Percentiles rank a stretch among this genome's conserved stretches.
These are phyloP conservation scores for Inga leiocalycina DNA, from an alignment of 306 rosid genomes.

Conservation along the genomic window DNA sequence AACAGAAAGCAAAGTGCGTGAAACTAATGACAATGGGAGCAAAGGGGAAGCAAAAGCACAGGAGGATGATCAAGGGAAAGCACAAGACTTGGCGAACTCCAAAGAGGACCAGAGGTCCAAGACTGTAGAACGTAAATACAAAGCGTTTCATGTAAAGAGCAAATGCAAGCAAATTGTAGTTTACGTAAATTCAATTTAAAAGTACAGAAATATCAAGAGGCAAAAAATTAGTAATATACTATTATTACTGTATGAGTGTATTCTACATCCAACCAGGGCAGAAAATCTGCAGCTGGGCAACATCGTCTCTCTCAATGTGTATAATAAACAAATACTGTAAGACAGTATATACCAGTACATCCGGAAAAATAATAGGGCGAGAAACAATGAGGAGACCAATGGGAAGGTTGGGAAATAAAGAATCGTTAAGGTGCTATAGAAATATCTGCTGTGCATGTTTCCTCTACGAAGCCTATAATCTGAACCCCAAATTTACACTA, in stretches of 20 bases:
- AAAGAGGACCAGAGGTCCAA: not conserved
- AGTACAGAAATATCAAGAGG: not conserved
- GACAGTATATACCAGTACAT: constrained; percentile 34
- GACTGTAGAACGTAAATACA: too few species aligned
- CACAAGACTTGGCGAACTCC: not conserved
- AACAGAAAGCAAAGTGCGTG: not conserved
- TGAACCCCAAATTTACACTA: constrained; percentile 70
- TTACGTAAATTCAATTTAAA: not conserved
- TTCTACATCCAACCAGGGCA: constrained; percentile 28
- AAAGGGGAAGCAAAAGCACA: not conserved
- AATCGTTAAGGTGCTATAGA: constrained; percentile 44
- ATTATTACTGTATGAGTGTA: constrained; percentile 27
- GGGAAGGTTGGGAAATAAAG: not conserved
- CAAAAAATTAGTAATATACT: constrained; percentile 17
- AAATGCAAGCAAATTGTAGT: not conserved
- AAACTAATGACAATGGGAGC: not conserved
- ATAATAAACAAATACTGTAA: constrained; percentile 34
- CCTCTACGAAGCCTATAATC: constrained; percentile 56
- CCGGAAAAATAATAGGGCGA: constrained; percentile 29
- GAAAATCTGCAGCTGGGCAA: constrained; percentile 31
- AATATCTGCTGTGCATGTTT: constrained; percentile 46
- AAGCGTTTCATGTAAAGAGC: not conserved
- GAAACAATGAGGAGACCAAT: constrained; percentile 14
- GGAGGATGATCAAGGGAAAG: not conserved
- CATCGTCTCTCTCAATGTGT: constrained; percentile 41